These are phyloP conservation scores for Colletotrichum viniferum DNA, from an alignment of 2,329 filamentous ascomycete genomes.

Conservation along the genomic window DNA sequence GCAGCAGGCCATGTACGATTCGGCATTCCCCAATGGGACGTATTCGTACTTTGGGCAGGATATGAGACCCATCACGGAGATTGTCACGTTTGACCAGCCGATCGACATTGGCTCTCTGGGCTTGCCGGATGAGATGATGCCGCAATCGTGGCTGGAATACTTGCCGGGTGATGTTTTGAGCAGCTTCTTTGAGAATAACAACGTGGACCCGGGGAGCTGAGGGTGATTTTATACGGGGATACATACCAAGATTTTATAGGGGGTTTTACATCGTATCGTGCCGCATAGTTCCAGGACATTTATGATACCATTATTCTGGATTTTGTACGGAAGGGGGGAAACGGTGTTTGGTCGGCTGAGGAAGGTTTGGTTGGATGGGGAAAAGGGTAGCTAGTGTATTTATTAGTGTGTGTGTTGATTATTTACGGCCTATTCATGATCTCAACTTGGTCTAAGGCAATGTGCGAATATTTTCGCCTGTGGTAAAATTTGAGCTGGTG, in stretches of 20 bases:
- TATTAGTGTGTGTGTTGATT: background rate
- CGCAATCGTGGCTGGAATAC: constrained; percentile 72
- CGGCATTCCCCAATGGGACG: background rate
- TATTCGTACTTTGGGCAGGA: constrained; percentile 27
- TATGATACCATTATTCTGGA: background rate
- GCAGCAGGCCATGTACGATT: constrained; percentile 1
- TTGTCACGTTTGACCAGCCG: constrained; percentile 76
- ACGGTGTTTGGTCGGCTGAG: background rate
- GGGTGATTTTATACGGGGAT: background rate
- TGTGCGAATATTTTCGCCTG: too few relatives aligned
- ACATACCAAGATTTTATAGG: background rate
- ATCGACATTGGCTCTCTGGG: constrained; percentile 75
- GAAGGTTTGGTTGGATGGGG: background rate
- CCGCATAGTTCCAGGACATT: background rate
- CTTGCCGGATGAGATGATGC: constrained; percentile 67
- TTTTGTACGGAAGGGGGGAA: background rate
- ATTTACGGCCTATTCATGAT: background rate
- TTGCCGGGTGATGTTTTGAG: constrained; percentile 68
- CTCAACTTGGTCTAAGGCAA: accelerated
- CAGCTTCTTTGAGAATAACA: constrained; percentile 49
- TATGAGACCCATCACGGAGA: constrained; percentile 38
- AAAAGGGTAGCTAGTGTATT: background rate
- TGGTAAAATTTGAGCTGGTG: too few relatives aligned
- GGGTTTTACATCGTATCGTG: background rate
- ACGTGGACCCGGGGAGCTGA: constrained; percentile 12